Percentiles rank a stretch among this genome's conserved stretches.
phyloP scores from a whole-genome alignment of 257 asterid genomes.

The Gentiana straminea region DNA sequence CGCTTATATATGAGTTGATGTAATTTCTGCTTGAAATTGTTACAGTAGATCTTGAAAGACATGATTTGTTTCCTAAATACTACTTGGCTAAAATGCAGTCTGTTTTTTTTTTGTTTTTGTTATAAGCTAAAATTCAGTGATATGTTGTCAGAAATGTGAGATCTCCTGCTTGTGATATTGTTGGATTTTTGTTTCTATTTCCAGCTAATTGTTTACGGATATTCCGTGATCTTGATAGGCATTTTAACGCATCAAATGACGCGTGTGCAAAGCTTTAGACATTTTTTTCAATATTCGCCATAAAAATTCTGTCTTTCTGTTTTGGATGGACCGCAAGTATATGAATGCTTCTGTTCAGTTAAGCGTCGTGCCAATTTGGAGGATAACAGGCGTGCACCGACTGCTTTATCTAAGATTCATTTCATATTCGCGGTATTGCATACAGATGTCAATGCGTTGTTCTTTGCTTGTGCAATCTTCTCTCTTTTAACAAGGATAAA shows the following conservation, averaged over 20 bases:
- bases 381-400: constrained; percentile 26
- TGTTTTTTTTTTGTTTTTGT: neutral
- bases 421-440: constrained; percentile 19
- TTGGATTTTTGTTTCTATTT: constrained; percentile 46
- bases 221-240: constrained; percentile 9
- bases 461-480: constrained; percentile 26
- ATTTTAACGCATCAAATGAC: constrained; percentile 14
- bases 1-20: neutral
- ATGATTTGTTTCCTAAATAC: neutral
- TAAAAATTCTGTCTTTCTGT: constrained; percentile 10
- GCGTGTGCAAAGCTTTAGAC: constrained; percentile 15
- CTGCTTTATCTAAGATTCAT: constrained; percentile 20
- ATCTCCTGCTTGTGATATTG: constrained; percentile 41
- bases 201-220: constrained; percentile 14
- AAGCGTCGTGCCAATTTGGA: constrained; percentile 27
- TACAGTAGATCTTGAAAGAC: neutral
- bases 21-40: neutral
- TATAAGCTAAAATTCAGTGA: constrained; percentile 8
- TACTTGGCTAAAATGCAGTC: constrained; percentile 1
- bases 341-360: constrained; percentile 25
- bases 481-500: constrained; percentile 12
- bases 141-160: constrained; percentile 14
- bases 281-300: constrained; percentile 16
- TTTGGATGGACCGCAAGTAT: constrained; percentile 9
- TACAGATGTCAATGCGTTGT: constrained; percentile 40